Conservation (phyloP, 495 filamentous ascomycete genomes). For the Aspergillus sclerotioniger region DNA sequence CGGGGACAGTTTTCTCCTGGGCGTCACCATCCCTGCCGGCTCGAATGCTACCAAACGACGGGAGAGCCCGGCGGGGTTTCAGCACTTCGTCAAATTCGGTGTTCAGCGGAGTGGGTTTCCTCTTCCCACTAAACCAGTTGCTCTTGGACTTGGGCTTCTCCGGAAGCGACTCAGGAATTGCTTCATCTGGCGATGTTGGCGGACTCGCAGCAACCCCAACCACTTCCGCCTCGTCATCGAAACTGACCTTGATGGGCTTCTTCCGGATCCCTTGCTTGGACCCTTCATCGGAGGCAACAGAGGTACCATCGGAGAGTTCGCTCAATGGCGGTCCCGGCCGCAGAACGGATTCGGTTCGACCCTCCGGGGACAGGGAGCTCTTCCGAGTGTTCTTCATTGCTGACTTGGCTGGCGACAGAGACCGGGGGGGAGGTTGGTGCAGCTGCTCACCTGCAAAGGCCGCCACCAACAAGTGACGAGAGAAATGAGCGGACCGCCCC, state of each 20-base stretch:
- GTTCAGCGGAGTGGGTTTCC: constrained; percentile 34
- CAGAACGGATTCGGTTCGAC: constrained; percentile 21
- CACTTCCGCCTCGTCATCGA: constrained; percentile 69
- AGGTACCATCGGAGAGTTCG: constrained; percentile 60
- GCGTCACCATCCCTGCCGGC: constrained; percentile 33
- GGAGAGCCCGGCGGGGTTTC: constrained; percentile 72
- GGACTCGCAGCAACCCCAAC: constrained; percentile 59
- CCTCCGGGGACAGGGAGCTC: constrained; percentile 48
- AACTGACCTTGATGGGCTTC: constrained; percentile 77
- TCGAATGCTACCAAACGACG: constrained; percentile 81
- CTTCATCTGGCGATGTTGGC: constrained; percentile 48
- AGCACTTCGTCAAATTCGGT: constrained; percentile 61
- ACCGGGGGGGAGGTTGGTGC: constrained; percentile 76
- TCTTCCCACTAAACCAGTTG: constrained; percentile 53
- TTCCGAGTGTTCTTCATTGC: constrained; percentile 71
- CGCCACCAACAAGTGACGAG: constrained; percentile 54
- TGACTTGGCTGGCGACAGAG: constrained; percentile 82
- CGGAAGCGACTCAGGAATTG: constrained; percentile 47
- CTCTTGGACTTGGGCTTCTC: constrained; percentile 42
- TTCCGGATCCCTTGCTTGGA: constrained; percentile 50
- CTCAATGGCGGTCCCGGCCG: constrained; percentile 44
- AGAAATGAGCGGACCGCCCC: constrained; percentile 72
- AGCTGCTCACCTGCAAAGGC: constrained; percentile 41
- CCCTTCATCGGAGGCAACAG: constrained; percentile 59
- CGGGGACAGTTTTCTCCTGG: constrained; percentile 17